Evolutionary conservation across 2,329 filamentous ascomycete genomes (phyloP).

Genomic region (Aspergillus caelatus): DNA sequence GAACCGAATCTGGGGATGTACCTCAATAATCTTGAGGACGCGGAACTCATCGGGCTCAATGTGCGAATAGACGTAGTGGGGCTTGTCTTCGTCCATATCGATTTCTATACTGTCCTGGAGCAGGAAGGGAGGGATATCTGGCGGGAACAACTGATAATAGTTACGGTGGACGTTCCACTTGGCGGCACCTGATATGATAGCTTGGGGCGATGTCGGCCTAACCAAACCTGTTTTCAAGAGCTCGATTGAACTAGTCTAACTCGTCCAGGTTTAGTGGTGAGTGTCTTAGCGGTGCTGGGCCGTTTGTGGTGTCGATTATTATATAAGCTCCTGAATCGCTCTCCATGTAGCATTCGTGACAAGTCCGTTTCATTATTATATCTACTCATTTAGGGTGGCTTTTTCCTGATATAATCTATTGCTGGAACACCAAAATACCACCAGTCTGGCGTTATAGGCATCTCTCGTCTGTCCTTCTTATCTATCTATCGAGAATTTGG

Average conservation of each 20-base stretch:
- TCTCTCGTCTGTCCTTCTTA: no score
- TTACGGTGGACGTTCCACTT: neutral
- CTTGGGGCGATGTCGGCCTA: neutral
- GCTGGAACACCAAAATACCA: no score
- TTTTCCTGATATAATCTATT: no score
- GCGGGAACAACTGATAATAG: no score
- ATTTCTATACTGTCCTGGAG: no score
- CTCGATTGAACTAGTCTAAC: neutral
- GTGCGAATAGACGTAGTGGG: neutral
- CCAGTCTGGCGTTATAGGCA: no score
- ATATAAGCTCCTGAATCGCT: neutral
- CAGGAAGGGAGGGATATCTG: no score
- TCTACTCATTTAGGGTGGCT: neutral
- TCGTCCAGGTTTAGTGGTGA: neutral
- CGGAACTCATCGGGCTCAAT: neutral
- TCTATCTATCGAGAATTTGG: no score
- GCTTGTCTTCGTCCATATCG: fast-evolving
- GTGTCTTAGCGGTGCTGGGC: neutral
- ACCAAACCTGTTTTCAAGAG: no score
- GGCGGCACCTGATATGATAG: neutral
- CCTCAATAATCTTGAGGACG: neutral
- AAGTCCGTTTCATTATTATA: neutral
- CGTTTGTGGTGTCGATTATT: neutral
- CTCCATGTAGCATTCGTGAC: neutral
- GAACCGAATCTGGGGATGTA: neutral